Evolutionary conservation across 345 rosid genomes (phyloP).

Genomic region (Brassica juncea): DNA sequence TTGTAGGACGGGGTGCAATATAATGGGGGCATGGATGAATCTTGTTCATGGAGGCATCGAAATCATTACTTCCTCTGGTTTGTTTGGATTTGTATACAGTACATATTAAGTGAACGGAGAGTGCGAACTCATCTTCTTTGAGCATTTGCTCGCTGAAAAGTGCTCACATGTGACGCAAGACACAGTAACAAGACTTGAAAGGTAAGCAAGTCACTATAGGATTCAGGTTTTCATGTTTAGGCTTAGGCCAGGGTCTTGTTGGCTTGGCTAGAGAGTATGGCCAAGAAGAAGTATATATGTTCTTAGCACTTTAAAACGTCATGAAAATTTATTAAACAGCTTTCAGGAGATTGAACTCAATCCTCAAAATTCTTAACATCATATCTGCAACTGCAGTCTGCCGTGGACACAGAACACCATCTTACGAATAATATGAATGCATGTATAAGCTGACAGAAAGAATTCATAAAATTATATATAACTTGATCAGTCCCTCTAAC

Average conservation of each 20-base stretch:
- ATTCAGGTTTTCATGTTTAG: neutral
- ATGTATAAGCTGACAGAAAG: slow-evolving; percentile 14
- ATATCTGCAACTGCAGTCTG: neutral
- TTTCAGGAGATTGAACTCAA: neutral
- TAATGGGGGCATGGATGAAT: no score
- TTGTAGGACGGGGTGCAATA: no score
- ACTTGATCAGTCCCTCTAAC: slow-evolving; percentile 16
- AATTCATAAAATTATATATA: slow-evolving; percentile 25
- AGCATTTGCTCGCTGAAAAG: neutral
- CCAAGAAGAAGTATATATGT: neutral
- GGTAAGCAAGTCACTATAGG: neutral
- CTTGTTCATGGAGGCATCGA: no score
- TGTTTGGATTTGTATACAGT: neutral
- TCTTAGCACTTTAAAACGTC: neutral
- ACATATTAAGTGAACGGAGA: neutral
- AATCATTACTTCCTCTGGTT: no score
- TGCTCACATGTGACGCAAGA: neutral
- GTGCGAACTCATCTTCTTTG: neutral
- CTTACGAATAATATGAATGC: slow-evolving; percentile 1
- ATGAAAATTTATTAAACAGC: neutral
- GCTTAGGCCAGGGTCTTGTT: neutral
- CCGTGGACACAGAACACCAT: neutral
- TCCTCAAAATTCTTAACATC: neutral
- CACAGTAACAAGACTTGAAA: neutral
- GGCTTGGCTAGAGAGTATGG: neutral